Percentiles rank a stretch among this genome's conserved stretches.
phyloP scores from a whole-genome alignment of 352 stramenopile genomes.

The Phytopythium oedochilum region DNA sequence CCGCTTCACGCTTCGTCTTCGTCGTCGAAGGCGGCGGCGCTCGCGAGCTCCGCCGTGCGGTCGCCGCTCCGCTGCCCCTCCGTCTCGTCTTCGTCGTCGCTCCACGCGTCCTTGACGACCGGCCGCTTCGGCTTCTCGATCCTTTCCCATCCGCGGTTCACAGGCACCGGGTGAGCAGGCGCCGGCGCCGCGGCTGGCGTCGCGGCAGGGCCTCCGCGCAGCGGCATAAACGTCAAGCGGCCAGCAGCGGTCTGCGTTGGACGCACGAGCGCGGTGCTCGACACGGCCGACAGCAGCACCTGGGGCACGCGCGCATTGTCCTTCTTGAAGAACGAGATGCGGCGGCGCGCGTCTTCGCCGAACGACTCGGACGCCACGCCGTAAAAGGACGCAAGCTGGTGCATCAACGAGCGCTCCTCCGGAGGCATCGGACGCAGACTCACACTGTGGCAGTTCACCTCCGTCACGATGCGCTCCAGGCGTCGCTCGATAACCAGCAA shows the following conservation, averaged over 20 bases:
- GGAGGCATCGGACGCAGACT: conserved; percentile 68
- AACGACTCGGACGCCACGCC: conserved; percentile 69
- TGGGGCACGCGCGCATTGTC: conserved; percentile 42
- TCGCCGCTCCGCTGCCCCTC: conserved; percentile 8
- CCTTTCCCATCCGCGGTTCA: conserved; percentile 69
- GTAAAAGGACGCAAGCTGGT: conserved; percentile 66
- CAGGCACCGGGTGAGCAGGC: conserved; percentile 19
- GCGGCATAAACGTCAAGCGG: conserved; percentile 52
- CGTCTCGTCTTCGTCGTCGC: conserved; percentile 54
- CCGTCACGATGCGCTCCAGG: conserved; percentile 65
- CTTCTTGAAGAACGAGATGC: conserved; percentile 77
- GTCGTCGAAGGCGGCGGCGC: background rate
- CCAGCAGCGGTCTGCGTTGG: conserved; percentile 11
- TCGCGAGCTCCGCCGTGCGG: background rate
- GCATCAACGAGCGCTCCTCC: conserved; percentile 69
- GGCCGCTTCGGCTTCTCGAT: conserved; percentile 40
- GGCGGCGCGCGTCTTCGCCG: conserved; percentile 58
- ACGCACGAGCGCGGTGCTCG: conserved; percentile 16
- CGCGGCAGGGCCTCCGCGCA: conserved; percentile 23
- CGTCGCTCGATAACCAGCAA: conserved; percentile 67
- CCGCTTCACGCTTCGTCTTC: background rate
- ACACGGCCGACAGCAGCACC: conserved; percentile 52
- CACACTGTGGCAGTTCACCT: conserved; percentile 65
- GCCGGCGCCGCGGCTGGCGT: conserved; percentile 10
- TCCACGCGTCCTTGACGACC: conserved; percentile 67